phyloP scores from a whole-genome alignment of 768 basidiomycete species.

The Infundibulicybe gibba region DNA sequence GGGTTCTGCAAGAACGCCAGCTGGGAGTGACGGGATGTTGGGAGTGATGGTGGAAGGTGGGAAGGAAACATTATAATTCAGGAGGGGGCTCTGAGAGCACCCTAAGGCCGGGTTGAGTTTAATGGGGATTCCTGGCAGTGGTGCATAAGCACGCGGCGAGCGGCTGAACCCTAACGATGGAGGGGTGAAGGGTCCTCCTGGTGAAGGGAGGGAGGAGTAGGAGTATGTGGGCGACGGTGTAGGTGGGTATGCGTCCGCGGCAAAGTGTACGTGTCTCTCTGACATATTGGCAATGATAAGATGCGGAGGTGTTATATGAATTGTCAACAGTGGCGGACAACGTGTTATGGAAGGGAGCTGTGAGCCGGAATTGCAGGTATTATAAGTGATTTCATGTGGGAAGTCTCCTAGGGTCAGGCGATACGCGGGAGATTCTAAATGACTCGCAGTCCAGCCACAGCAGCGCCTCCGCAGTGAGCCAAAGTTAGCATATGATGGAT shows the following conservation, averaged over 20 bases:
- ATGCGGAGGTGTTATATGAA: background rate
- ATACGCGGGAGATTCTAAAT: too few relatives aligned
- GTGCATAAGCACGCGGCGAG: constrained; percentile 10
- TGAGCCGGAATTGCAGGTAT: too few relatives aligned
- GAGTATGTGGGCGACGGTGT: constrained; percentile 11
- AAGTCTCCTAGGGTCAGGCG: too few relatives aligned
- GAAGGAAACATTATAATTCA: constrained; percentile 11
- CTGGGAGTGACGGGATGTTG: constrained; percentile 14
- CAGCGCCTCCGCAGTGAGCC: too few relatives aligned
- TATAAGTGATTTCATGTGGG: too few relatives aligned
- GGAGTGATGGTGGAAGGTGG: constrained; percentile 6
- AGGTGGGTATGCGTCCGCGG: constrained; percentile 9
- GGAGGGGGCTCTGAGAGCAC: background rate
- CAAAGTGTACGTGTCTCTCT: constrained; percentile 23
- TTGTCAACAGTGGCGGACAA: too few relatives aligned
- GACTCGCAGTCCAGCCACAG: too few relatives aligned
- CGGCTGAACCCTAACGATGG: constrained; percentile 8
- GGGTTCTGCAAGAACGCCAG: constrained; percentile 19
- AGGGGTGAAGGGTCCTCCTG: constrained; percentile 11
- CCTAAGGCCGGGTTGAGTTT: constrained; percentile 11
- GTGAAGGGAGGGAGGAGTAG: constrained; percentile 13
- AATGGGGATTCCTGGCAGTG: constrained; percentile 9
- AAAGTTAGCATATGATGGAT: too few relatives aligned
- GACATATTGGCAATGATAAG: constrained; percentile 16
- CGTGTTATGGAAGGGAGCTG: too few relatives aligned